These are phyloP conservation scores for Apodospora peruviana DNA, from an alignment of 495 filamentous ascomycete genomes.

Conservation along the genomic window DNA sequence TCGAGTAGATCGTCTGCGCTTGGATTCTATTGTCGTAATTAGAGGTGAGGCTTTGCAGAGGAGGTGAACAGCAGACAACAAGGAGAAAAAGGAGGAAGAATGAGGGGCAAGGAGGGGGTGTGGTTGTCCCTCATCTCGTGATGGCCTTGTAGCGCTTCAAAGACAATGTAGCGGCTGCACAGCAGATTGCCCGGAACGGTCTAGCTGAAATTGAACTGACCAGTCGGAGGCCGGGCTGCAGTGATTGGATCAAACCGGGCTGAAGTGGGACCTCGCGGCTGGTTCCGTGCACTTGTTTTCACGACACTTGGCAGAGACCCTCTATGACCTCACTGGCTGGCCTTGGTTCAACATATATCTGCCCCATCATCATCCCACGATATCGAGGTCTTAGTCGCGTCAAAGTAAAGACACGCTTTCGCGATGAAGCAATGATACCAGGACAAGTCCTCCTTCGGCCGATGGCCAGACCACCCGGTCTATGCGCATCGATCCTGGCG, in stretches of 20 bases:
- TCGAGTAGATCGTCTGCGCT: not conserved
- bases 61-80: not conserved
- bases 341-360: not conserved
- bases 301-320: not conserved
- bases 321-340: constrained; percentile 14
- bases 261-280: not conserved
- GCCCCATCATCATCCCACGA: not conserved
- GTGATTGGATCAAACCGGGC: not conserved
- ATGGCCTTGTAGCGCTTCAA: not conserved
- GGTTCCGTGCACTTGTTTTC: no score
- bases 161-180: not conserved
- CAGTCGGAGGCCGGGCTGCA: not conserved
- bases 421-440: constrained; percentile 25
- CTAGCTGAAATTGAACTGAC: not conserved
- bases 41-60: not conserved
- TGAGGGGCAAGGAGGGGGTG: not conserved
- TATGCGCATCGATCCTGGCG: not conserved
- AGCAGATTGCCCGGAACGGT: no score
- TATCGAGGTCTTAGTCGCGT: not conserved
- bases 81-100: not conserved
- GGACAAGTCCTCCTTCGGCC: constrained; percentile 12
- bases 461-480: constrained; percentile 2
- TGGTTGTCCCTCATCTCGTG: not conserved
- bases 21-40: not conserved
- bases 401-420: not conserved